phyloP scores from a whole-genome alignment of 2,329 filamentous ascomycete species.

The Stachybotrys chlorohalonatus region DNA sequence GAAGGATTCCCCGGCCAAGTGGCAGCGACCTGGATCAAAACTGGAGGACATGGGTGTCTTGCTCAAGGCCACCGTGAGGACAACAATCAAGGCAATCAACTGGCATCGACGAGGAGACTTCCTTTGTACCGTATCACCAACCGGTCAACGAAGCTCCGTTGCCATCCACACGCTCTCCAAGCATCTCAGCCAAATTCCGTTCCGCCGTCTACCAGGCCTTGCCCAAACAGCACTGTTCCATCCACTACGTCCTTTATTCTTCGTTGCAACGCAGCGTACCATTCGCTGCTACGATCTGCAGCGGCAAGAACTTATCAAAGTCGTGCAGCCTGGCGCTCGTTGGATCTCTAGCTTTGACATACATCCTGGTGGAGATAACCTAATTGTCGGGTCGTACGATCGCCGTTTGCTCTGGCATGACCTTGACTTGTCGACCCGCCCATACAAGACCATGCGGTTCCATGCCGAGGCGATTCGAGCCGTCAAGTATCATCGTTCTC shows the following conservation, averaged over 20 bases:
- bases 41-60: slow-evolving; percentile 67
- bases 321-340: slow-evolving; percentile 83
- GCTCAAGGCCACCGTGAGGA: slow-evolving; percentile 70
- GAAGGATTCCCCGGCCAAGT: slow-evolving; percentile 71
- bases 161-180: slow-evolving; percentile 93
- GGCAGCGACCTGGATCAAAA: slow-evolving; percentile 67
- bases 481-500: slow-evolving; percentile 76
- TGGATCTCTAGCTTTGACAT: slow-evolving; percentile 93
- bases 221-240: slow-evolving; percentile 92
- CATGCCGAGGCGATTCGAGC: slow-evolving; percentile 85
- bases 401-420: slow-evolving; percentile 94
- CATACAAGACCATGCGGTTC: slow-evolving; percentile 95
- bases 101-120: slow-evolving; percentile 96
- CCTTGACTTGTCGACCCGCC: slow-evolving; percentile 78
- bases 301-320: slow-evolving; percentile 84
- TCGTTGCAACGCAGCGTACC: slow-evolving; percentile 88
- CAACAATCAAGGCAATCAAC: slow-evolving; percentile 75
- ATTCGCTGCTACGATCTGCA: slow-evolving; percentile 93
- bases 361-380: slow-evolving; percentile 85
- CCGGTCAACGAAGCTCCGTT: slow-evolving; percentile 69
- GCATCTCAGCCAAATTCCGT: slow-evolving; percentile 89
- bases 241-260: slow-evolving; percentile 84
- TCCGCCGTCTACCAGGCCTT: slow-evolving; percentile 65
- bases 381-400: slow-evolving; percentile 93
- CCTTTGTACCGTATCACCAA: slow-evolving; percentile 82